Conservation (phyloP, 2,329 filamentous ascomycete genomes). For the Fusarium sp. region DNA sequence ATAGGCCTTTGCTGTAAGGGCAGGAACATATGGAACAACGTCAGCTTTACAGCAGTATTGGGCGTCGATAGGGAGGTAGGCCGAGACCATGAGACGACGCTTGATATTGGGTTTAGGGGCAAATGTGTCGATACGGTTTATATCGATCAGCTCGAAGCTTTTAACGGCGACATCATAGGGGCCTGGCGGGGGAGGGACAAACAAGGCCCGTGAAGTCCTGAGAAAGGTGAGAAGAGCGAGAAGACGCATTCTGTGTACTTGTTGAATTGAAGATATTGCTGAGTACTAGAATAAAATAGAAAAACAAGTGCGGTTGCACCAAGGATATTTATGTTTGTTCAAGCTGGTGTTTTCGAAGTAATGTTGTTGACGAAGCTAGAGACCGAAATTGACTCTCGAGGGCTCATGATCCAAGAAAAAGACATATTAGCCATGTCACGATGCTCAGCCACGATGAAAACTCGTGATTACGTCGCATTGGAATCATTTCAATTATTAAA, state of each 20-base stretch:
- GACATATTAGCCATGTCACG: too few relatives aligned
- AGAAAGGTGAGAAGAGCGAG: not conserved
- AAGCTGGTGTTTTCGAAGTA: too few relatives aligned
- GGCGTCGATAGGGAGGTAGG: slow-evolving; percentile 19
- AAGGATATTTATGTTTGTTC: too few relatives aligned
- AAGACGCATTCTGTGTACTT: not conserved
- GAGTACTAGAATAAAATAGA: too few relatives aligned
- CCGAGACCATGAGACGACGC: slow-evolving; percentile 15
- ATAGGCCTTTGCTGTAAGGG: not conserved
- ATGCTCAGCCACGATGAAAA: not conserved
- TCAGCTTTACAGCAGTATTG: not conserved
- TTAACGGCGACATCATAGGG: not conserved
- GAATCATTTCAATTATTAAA: accelerated
- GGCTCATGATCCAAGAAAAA: too few relatives aligned
- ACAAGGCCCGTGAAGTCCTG: not conserved
- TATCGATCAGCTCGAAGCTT: slow-evolving; percentile 7
- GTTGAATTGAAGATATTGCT: not conserved
- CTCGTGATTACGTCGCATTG: accelerated
- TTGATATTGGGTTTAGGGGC: not conserved
- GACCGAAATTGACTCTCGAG: too few relatives aligned
- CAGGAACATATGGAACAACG: not conserved
- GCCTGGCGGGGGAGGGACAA: slow-evolving; percentile 6
- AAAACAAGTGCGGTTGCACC: too few relatives aligned
- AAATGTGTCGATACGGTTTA: slow-evolving; percentile 8
- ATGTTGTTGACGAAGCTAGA: too few relatives aligned